phyloP scores from a whole-genome alignment of 495 filamentous ascomycete species.

The Hypoxylon rickii region DNA sequence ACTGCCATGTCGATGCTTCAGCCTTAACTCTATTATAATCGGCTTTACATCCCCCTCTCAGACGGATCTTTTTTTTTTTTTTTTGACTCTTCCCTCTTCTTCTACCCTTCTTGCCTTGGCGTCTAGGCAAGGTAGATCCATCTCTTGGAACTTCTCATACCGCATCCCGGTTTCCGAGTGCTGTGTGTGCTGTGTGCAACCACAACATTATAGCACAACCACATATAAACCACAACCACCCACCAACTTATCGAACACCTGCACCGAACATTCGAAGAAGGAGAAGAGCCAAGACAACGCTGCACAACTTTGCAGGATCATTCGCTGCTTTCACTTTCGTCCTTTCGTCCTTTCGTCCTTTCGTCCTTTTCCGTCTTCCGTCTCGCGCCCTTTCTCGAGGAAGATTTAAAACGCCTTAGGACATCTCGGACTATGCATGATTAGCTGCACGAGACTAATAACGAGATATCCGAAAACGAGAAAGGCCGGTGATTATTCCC shows the following conservation, averaged over 20 bases:
- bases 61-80: slow-evolving; percentile 9
- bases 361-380: slow-evolving; percentile 1
- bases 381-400: too few relatives aligned
- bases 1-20: slow-evolving; percentile 6
- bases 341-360: slow-evolving; percentile 12
- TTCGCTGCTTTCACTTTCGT: slow-evolving; percentile 1
- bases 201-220: slow-evolving; percentile 26
- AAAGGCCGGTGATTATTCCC: slow-evolving; percentile 18
- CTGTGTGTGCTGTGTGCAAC: slow-evolving; percentile 20
- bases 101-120: slow-evolving; percentile 35
- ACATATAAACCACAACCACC: slow-evolving; percentile 19
- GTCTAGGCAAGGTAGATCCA: slow-evolving; percentile 38
- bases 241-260: slow-evolving; percentile 16
- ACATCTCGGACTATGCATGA: not conserved
- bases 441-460: slow-evolving; percentile 9
- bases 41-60: slow-evolving; percentile 22
- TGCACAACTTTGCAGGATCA: slow-evolving; percentile 16
- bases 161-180: slow-evolving; percentile 5
- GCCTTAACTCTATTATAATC: slow-evolving; percentile 29
- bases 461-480: slow-evolving; percentile 19
- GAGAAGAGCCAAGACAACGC: slow-evolving; percentile 25
- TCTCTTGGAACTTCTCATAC: slow-evolving; percentile 28
- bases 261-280: slow-evolving; percentile 38
- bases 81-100: slow-evolving; percentile 18
- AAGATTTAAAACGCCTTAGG: not conserved